Percentiles rank a stretch among this genome's conserved stretches.
These are phyloP conservation scores for Alternaria atra DNA, from an alignment of 2,329 filamentous ascomycete genomes.

Conservation along the genomic window DNA sequence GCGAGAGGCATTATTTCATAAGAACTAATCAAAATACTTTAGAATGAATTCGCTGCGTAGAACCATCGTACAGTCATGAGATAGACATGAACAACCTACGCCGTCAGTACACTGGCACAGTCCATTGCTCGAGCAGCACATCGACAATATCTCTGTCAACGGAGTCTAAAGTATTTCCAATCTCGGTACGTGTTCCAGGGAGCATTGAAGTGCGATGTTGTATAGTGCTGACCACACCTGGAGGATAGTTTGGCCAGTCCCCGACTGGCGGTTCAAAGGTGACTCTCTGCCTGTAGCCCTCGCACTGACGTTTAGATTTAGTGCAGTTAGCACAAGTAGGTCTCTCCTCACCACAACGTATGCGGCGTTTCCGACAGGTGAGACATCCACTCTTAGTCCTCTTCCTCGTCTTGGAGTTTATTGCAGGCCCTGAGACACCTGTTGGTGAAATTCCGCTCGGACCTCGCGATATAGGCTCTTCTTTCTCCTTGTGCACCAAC, in stretches of 20 bases:
- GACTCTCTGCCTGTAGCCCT: slow-evolving; percentile 83
- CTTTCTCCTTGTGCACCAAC: not conserved
- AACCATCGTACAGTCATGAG: not conserved
- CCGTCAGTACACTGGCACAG: slow-evolving; percentile 11
- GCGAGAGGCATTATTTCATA: too few relatives aligned
- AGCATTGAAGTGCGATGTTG: slow-evolving; percentile 52
- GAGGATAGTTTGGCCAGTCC: slow-evolving; percentile 54
- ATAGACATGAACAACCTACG: not conserved
- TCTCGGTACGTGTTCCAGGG: slow-evolving; percentile 37
- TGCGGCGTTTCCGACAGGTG: slow-evolving; percentile 91
- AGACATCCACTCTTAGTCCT: slow-evolving; percentile 92
- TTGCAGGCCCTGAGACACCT: slow-evolving; percentile 24
- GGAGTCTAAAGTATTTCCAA: not conserved
- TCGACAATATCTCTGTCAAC: slow-evolving; percentile 26
- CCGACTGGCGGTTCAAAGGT: slow-evolving; percentile 79
- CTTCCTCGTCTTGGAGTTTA: slow-evolving; percentile 50
- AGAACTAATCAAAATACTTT: not conserved
- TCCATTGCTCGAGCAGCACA: slow-evolving; percentile 30
- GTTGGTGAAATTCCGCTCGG: slow-evolving; percentile 43
- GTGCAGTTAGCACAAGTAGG: slow-evolving; percentile 85
- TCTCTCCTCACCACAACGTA: slow-evolving; percentile 94
- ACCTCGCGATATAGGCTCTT: slow-evolving; percentile 16
- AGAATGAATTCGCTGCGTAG: not conserved
- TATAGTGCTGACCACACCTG: slow-evolving; percentile 47
- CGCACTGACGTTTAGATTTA: slow-evolving; percentile 86